A percentile compares a stretch with the other conserved stretches of the same genome.
These are phyloP conservation scores for Blastobotrys niveus DNA, from an alignment of 1,139 yeast genomes.

Conservation along the genomic window DNA sequence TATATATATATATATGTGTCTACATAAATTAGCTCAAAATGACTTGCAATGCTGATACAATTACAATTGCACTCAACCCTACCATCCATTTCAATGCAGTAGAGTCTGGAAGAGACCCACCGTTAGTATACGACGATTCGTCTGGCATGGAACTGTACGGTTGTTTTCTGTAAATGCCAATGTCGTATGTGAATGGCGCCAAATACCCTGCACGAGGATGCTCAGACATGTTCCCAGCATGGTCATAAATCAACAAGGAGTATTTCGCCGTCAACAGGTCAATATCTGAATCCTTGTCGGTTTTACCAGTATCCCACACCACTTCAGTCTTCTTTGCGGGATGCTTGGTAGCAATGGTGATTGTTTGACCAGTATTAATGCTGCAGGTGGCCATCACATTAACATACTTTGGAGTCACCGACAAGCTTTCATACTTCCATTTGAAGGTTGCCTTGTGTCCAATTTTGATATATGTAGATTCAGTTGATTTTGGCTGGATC, in stretches of 20 bases:
- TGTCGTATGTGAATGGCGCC: slow-evolving; percentile 29
- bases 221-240: slow-evolving; percentile 28
- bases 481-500: slow-evolving; percentile 34
- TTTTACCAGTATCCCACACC: slow-evolving; percentile 38
- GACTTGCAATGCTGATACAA: slow-evolving; percentile 15
- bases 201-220: slow-evolving; percentile 31
- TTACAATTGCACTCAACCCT: slow-evolving; percentile 11
- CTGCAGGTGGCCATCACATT: slow-evolving; percentile 38
- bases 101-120: slow-evolving; percentile 9
- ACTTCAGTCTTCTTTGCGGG: slow-evolving; percentile 30
- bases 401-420: slow-evolving; percentile 35
- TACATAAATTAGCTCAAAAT: slow-evolving; percentile 8
- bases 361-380: slow-evolving; percentile 34
- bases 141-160: slow-evolving; percentile 33
- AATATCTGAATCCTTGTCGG: slow-evolving; percentile 20
- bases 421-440: slow-evolving; percentile 38
- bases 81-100: slow-evolving; percentile 16
- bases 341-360: slow-evolving; percentile 35
- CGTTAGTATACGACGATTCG: slow-evolving; percentile 14
- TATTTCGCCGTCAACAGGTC: slow-evolving; percentile 34
- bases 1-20: neutral
- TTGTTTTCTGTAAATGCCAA: slow-evolving; percentile 38
- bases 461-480: slow-evolving; percentile 35
- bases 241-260: slow-evolving; percentile 35
- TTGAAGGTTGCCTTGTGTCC: slow-evolving; percentile 39